Percentiles rank a stretch among this genome's conserved stretches.
These are phyloP conservation scores for Colletotrichum phormii DNA, from an alignment of 2,329 filamentous ascomycete genomes.

Conservation along the genomic window DNA sequence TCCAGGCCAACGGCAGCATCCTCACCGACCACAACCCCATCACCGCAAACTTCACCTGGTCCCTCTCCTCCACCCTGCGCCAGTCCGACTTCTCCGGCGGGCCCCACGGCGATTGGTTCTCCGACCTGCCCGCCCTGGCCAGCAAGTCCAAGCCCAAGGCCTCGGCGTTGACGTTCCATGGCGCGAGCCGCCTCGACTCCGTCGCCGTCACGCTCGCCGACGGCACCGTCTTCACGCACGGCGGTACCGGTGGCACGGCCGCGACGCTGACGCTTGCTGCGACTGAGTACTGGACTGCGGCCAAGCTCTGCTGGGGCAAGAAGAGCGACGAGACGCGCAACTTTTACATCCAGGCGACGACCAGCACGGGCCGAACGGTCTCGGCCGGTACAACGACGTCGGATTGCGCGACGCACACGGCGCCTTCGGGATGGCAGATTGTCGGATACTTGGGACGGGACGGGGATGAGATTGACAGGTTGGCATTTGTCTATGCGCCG, in stretches of 20 bases:
- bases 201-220: constrained; percentile 60
- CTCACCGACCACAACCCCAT: constrained; percentile 76
- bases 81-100: constrained; percentile 62
- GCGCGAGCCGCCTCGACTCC: constrained; percentile 61
- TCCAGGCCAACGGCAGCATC: constrained; percentile 66
- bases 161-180: constrained; percentile 57
- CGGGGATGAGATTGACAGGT: constrained; percentile 67
- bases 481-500: constrained; percentile 59
- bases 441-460: constrained; percentile 64
- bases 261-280: constrained; percentile 55
- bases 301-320: constrained; percentile 62
- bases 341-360: constrained; percentile 67
- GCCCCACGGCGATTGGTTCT: constrained; percentile 65
- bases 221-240: constrained; percentile 62
- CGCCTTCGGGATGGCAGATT: constrained; percentile 62
- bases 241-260: constrained; percentile 62
- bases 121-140: constrained; percentile 58
- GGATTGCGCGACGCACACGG: constrained; percentile 59
- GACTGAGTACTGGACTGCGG: constrained; percentile 61
- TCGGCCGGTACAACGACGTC: constrained; percentile 56
- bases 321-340: constrained; percentile 59
- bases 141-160: constrained; percentile 46
- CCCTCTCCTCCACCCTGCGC: constrained; percentile 49
- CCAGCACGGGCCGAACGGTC: constrained; percentile 59
- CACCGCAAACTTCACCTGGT: constrained; percentile 64